These are phyloP conservation scores for Rhodofomes roseus DNA, from an alignment of 1,284 basidiomycete species.

Conservation along the genomic window DNA sequence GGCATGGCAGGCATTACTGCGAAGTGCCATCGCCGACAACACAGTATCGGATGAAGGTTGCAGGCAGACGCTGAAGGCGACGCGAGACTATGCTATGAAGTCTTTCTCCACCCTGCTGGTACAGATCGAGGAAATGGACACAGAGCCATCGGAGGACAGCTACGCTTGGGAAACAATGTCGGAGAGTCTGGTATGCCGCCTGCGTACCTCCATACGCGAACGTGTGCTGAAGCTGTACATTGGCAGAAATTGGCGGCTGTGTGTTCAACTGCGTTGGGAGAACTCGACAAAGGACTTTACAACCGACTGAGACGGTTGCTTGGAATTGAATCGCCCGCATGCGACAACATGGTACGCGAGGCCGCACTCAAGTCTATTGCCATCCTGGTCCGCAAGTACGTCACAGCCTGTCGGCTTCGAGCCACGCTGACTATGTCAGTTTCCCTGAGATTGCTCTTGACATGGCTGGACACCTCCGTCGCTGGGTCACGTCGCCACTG, in stretches of 20 bases:
- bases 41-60: slow-evolving; percentile 38
- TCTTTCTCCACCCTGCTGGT: slow-evolving; percentile 70
- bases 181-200: slow-evolving; percentile 56
- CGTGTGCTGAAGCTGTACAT: neutral
- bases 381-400: slow-evolving; percentile 79
- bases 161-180: slow-evolving; percentile 88
- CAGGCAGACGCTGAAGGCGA: slow-evolving; percentile 41
- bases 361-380: slow-evolving; percentile 81
- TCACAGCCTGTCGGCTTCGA: neutral
- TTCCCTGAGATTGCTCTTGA: slow-evolving; percentile 77
- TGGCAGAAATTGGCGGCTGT: slow-evolving; percentile 83
- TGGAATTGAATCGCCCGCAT: slow-evolving; percentile 78
- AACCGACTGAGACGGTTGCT: slow-evolving; percentile 73
- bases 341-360: slow-evolving; percentile 80
- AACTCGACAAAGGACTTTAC: slow-evolving; percentile 70
- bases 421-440: slow-evolving; percentile 35
- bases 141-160: slow-evolving; percentile 73
- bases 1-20: slow-evolving; percentile 71
- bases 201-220: neutral
- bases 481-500: slow-evolving; percentile 86
- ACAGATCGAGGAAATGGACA: slow-evolving; percentile 78
- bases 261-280: slow-evolving; percentile 71
- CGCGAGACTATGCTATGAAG: slow-evolving; percentile 59
- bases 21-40: slow-evolving; percentile 41
- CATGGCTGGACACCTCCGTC: slow-evolving; percentile 80